Conservation (phyloP, 768 basidiomycete species). For the Psilocybe subaeruginosa region DNA sequence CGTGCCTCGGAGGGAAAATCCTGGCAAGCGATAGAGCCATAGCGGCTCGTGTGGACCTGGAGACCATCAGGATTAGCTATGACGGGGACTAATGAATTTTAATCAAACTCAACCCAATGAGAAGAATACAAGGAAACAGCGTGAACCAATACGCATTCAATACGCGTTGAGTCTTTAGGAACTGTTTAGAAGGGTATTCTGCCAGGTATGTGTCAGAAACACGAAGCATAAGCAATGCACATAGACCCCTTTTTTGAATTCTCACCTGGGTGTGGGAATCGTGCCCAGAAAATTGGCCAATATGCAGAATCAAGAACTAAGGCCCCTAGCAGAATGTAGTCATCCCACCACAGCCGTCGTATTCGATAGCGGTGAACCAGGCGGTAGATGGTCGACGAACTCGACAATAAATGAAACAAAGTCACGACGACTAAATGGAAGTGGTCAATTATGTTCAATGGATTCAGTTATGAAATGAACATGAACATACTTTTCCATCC, state of each 20-base stretch:
- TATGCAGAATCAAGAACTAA: neutral
- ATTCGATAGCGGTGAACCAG: conserved; percentile 8
- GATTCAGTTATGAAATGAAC: neutral
- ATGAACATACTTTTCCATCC: conserved; percentile 5
- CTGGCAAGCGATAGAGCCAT: no score
- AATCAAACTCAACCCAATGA: no score
- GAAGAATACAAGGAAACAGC: no score
- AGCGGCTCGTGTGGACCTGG: no score
- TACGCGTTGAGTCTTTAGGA: no score
- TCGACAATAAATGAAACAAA: neutral
- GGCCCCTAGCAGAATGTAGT: neutral
- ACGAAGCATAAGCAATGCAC: neutral
- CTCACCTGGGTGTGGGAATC: neutral
- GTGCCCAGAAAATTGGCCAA: neutral
- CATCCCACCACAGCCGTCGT: conserved; percentile 2
- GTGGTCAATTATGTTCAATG: neutral
- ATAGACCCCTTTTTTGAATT: neutral
- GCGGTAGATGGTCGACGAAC: neutral
- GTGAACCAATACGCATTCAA: no score
- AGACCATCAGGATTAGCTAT: no score
- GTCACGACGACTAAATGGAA: neutral
- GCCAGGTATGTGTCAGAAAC: no score
- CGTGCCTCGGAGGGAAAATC: no score
- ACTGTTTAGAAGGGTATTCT: no score
- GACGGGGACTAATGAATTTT: no score